Evolutionary conservation across 2,329 filamentous ascomycete species (phyloP), one percentile per base, ranked within the genome.

Genomic region (Endothia cerciana): DNA sequence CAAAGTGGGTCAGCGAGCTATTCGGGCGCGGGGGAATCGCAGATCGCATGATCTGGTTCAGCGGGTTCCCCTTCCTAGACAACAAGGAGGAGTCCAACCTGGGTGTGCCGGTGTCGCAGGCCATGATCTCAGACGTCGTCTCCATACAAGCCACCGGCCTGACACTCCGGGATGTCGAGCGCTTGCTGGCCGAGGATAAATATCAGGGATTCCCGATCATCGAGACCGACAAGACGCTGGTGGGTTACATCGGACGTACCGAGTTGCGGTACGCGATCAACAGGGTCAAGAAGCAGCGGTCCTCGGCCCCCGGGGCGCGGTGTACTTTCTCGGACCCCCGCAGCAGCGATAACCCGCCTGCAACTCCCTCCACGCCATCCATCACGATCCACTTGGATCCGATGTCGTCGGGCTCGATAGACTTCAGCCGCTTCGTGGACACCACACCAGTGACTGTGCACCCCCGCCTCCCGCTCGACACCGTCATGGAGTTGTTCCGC

Each of bases 11-110:
- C 57, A 89, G 91, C 68, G 93, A 97, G 71, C 84, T 93, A 15
- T 95, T 97, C 74, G 93, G 67, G 11, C 60, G 93, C n/a, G 95
- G 94, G 38, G 95, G 95, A 57, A 98, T 99, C 66, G 95, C 95
- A 28, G 95, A 99, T 77, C 90, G 93, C 68, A 97, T 97, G 92
- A 99, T 99, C 72, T 97, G 93, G 90, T 97, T 97, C 80, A 98
- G 93, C 72, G 95, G 95, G 1, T 97, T 97, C 73, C 95, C 95
- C 0, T 99, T 96, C 79, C 84, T 99, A 2, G 95, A 99, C 79
- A 96, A 91, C 77, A 99, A 99, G 75, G 94, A 98, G 77, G 95
- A 98, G 65, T 94, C 97, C 78, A 94, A 94, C 62, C 97, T 98
- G 77, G 94, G 94, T 57, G 94, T 98, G 0, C 91, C 95, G 0